Evolutionary conservation across 2,329 filamentous ascomycete species (phyloP), one percentile per base, ranked within the genome.

Genomic region (Penicillium sp.): DNA sequence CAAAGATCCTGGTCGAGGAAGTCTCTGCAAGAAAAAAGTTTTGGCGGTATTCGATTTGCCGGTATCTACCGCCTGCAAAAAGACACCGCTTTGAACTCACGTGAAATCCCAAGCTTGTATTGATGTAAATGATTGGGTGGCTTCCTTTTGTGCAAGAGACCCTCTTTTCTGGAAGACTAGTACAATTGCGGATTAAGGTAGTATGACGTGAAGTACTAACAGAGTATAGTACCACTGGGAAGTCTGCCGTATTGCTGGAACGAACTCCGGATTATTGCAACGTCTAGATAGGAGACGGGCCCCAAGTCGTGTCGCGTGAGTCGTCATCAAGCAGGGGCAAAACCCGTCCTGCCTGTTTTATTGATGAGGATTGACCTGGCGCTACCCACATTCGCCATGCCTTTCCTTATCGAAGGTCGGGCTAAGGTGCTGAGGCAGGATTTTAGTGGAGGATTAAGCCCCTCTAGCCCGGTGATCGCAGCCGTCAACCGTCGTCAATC

Each of bases 1-100:
- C 26, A 38, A 58, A 46, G 31, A 46, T 47, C 13, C 56, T 46
- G 48, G 35, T 23, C 21, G 9, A 7, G 48, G 50, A 54, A 58
- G 56, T 58, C 38, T 58, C 56, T 58, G 48, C 48, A 38, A 64
- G 69, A 71, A 71, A 72, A 73, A 72, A 68, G 70, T 23, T 23
- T 44, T 46, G 57, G 57, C 57, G 31, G 57, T 60, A 50, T 60
- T 49, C 30, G 13, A 57, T 29, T 23, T 57, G 56, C 56, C 56
- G 19, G 38, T 1, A 6, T 29, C 11, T 55, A 46, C 38, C 23
- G n/a, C 44, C 53, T 21, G 44, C n/a, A 13, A 13, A 9, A 17
- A 1, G n/a, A 30, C 7, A 44, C 55, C 55, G 55, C 55, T 46
- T 44, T 6, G n/a, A 35, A 1, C 4, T 45, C 29, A 38, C 23